Percentiles rank a stretch among this genome's conserved stretches.
Conservation (phyloP, 148 eudicot species). For the Camellia granthamiana region DNA sequence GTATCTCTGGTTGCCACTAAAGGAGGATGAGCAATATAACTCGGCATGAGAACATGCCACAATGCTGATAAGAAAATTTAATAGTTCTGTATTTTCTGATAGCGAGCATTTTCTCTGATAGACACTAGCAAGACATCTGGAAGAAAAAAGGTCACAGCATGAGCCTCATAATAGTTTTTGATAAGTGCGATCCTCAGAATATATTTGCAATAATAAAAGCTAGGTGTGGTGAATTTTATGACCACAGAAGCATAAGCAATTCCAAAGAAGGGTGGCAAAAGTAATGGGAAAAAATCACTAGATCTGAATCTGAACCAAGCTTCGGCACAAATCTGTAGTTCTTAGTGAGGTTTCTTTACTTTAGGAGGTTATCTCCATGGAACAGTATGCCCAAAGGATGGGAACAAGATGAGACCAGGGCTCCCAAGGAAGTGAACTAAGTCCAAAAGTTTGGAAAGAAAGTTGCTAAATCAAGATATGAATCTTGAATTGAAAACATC, state of each 20-base stretch:
- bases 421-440: background rate
- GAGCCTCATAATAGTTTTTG: background rate
- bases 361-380: too few relatives aligned
- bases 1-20: constrained; percentile 27
- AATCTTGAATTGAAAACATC: too few relatives aligned
- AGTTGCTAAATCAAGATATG: too few relatives aligned
- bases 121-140: constrained; percentile 55
- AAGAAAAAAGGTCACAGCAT: constrained; percentile 12
- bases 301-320: background rate
- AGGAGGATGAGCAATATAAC: constrained; percentile 34
- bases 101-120: constrained; percentile 45
- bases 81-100: constrained; percentile 48
- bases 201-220: background rate
- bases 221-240: background rate
- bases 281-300: background rate
- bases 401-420: background rate
- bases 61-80: constrained; percentile 62
- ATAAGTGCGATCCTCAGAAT: background rate
- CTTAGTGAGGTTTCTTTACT: background rate
- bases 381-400: background rate
- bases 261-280: background rate
- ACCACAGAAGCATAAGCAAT: background rate
- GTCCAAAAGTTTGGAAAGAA: background rate
- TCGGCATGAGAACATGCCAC: constrained; percentile 51
- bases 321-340: background rate